Percentiles rank a stretch among this genome's conserved stretches.
Evolutionary conservation across 148 eudicot genomes (phyloP).

Genomic region (Dysphania ambrosioides): DNA sequence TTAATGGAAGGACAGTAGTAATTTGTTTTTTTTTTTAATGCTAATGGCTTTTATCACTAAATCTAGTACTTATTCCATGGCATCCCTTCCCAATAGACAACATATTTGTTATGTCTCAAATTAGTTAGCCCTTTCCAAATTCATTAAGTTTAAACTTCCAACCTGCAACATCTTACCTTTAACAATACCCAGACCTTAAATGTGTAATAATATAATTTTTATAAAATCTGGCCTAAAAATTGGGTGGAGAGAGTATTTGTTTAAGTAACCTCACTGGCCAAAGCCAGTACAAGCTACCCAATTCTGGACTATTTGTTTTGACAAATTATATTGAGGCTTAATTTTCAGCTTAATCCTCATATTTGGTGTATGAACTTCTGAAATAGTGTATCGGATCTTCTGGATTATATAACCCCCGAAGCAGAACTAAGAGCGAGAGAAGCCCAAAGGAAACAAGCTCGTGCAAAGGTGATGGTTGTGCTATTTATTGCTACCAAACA

Average conservation of each 20-base stretch:
- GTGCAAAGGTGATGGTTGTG: slow-evolving; percentile 57
- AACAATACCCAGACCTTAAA: too few relatives aligned
- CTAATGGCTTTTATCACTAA: background rate
- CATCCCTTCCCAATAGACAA: background rate
- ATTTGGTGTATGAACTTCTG: slow-evolving; percentile 18
- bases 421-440: slow-evolving; percentile 84
- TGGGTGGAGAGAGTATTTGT: background rate
- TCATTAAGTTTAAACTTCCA: background rate
- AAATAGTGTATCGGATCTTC: slow-evolving; percentile 85
- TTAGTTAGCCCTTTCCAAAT: background rate
- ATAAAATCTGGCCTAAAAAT: too few relatives aligned
- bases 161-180: background rate
- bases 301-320: background rate
- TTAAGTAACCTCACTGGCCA: background rate
- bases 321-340: background rate
- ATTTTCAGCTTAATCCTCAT: background rate
- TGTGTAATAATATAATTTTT: too few relatives aligned
- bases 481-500: background rate
- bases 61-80: background rate
- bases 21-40: background rate
- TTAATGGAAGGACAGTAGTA: background rate
- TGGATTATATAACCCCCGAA: slow-evolving; percentile 91
- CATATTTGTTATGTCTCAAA: too few relatives aligned
- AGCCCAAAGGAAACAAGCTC: slow-evolving; percentile 90
- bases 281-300: background rate